Conservation (phyloP, 768 basidiomycete genomes). For the Termitomyces eurrhizus region DNA sequence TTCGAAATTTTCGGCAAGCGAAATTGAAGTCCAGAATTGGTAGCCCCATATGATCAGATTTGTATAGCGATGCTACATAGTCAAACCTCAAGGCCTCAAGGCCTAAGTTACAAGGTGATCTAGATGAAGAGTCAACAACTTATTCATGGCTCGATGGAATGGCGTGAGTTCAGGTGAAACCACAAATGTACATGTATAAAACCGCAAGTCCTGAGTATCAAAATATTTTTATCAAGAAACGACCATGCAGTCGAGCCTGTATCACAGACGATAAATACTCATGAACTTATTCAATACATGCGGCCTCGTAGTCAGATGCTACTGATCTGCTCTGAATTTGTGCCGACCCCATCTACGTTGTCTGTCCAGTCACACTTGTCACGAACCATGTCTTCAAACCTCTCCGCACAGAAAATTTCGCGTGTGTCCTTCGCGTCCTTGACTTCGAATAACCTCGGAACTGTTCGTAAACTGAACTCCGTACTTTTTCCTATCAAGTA, state of each 20-base stretch:
- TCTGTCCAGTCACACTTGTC: constrained; percentile 6
- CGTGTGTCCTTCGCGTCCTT: constrained; percentile 71
- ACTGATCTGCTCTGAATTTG: too few species aligned
- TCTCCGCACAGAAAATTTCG: constrained; percentile 17
- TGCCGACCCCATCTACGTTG: too few species aligned
- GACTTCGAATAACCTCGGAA: constrained; percentile 81
- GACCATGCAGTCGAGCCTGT: too few species aligned
- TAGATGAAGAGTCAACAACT: not conserved
- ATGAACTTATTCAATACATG: too few species aligned
- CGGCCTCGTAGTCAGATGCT: too few species aligned
- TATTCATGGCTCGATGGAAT: not conserved
- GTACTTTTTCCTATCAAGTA: constrained; percentile 90
- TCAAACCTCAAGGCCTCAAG: not conserved
- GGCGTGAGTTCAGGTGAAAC: too few species aligned
- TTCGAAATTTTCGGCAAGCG: not conserved
- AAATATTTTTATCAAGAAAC: too few species aligned
- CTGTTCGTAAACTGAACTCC: constrained; percentile 62
- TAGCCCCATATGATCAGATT: not conserved
- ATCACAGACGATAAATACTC: too few species aligned
- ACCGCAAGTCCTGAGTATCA: not conserved
- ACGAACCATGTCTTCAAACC: constrained; percentile 16
- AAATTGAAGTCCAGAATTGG: not conserved
- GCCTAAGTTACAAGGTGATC: not conserved
- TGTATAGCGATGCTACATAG: not conserved
- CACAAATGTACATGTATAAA: not conserved